A percentile compares a stretch with the other conserved stretches of the same genome.
These are phyloP conservation scores for Fistulinella cinereoalba DNA, from an alignment of 1,284 basidiomycete genomes.

Conservation along the genomic window DNA sequence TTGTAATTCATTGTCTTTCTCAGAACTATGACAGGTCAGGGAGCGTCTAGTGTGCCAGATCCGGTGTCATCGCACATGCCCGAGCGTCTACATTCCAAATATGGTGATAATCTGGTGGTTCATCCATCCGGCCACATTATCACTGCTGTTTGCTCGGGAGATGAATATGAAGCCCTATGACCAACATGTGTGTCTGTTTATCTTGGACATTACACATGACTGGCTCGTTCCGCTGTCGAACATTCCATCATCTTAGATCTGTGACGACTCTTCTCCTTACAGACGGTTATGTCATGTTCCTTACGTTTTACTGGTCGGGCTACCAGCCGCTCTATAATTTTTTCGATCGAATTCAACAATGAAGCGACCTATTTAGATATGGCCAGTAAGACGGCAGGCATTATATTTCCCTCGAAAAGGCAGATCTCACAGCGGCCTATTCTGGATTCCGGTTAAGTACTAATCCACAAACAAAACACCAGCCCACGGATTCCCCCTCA, in stretches of 20 bases:
- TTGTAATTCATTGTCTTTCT: constrained; percentile 8
- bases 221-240: constrained; percentile 68
- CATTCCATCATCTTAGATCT: constrained; percentile 28
- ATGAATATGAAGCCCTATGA: constrained; percentile 49
- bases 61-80: neutral
- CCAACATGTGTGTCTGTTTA: constrained; percentile 29
- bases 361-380: too few species aligned
- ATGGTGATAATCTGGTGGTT: constrained; percentile 31
- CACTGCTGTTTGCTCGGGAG: constrained; percentile 42
- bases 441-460: too few species aligned
- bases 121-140: constrained; percentile 33
- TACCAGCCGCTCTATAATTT: neutral
- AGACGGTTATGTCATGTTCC: neutral
- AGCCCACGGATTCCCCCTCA: too few species aligned
- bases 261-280: neutral
- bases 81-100: constrained; percentile 14
- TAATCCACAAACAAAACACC: too few species aligned
- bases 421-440: too few species aligned
- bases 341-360: constrained; percentile 7
- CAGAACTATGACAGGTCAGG: neutral
- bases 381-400: too few species aligned
- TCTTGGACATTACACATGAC: constrained; percentile 30
- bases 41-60: constrained; percentile 4
- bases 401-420: too few species aligned
- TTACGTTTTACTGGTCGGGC: constrained; percentile 8